Evolutionary conservation across 345 rosid genomes (phyloP), one percentile per base, ranked within the genome.

Genomic region (Sisymbrium irio): DNA sequence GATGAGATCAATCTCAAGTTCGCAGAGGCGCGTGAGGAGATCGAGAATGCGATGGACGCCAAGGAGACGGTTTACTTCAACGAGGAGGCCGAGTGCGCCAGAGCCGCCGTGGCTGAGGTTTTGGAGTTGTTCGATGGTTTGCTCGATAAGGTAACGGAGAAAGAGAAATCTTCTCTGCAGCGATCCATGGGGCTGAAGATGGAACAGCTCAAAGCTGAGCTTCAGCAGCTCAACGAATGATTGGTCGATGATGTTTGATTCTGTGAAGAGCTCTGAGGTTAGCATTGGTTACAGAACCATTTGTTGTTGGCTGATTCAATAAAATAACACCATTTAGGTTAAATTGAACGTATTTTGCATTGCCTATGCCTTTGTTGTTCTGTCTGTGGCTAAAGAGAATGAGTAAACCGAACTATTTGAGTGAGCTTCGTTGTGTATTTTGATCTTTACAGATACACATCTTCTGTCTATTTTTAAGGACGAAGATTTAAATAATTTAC

Each of bases 11-110:
- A 95, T 86, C 88, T 87, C 70, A 90, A 88, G 77, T 95, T 95
- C 69, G 99, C 88, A 10, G 97, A 95, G 82, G 99, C 99, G n/a
- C 91, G 99, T 54, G 97, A 95, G 77, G 99, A 95, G 91, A 88
- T 92, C 58, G 97, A 95, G 64, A 83, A 85, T 94, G 97, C 97
- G n/a, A 84, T 87, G 96, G 99, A 92, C 4, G 84, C 98, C 7
- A 95, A 95, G 20, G 99, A 95, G 80, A 92, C 97, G 9, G 89
- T 92, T 51, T 95, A 90, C 77, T 95, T 95, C 80, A 56, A 95
- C 60, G 99, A 95, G 69, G 98, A 95, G 70, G 97, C 96, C 5
- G 96, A 87, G 72, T 88, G 92, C 80, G 97, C 99, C 2, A 82
- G 97, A 71, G 84, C 65, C 56, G 92, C 91, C 1, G 98, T 84